A percentile compares a stretch with the other conserved stretches of the same genome.
Evolutionary conservation across 2,329 filamentous ascomycete genomes (phyloP).

Genomic region (Lasiodiplodia citricola): DNA sequence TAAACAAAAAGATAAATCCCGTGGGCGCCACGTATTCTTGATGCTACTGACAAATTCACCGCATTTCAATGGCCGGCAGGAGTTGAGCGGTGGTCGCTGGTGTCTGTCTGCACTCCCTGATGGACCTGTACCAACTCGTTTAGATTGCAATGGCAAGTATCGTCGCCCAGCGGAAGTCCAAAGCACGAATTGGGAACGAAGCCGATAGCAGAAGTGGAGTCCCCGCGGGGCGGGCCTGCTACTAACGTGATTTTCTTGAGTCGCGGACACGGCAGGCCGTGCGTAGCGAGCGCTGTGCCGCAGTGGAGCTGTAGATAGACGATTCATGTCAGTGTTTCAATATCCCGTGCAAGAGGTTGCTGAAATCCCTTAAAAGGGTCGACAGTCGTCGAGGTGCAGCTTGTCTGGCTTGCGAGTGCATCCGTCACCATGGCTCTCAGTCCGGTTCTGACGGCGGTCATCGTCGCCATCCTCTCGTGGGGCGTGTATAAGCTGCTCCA

Average conservation of each 20-base stretch:
- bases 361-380: background rate
- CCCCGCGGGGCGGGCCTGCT: too few species aligned
- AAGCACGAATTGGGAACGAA: background rate
- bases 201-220: background rate
- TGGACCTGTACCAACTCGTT: background rate
- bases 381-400: background rate
- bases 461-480: background rate
- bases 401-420: background rate
- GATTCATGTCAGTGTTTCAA: background rate
- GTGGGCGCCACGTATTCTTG: too few species aligned
- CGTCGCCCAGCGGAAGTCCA: too few species aligned
- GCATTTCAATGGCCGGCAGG: background rate
- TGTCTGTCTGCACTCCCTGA: background rate
- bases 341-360: background rate
- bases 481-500: conserved; percentile 1
- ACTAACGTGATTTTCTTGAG: background rate
- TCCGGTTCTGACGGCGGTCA: background rate
- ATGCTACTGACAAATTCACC: too few species aligned
- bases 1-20: too few species aligned
- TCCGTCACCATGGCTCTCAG: background rate
- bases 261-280: background rate
- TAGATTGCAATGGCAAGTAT: background rate
- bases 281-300: background rate
- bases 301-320: background rate
- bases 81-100: background rate